Percentiles rank a stretch among this genome's conserved stretches.
Evolutionary conservation across 208 protist species (phyloP).

Genomic region (Acanthamoeba sp.): DNA sequence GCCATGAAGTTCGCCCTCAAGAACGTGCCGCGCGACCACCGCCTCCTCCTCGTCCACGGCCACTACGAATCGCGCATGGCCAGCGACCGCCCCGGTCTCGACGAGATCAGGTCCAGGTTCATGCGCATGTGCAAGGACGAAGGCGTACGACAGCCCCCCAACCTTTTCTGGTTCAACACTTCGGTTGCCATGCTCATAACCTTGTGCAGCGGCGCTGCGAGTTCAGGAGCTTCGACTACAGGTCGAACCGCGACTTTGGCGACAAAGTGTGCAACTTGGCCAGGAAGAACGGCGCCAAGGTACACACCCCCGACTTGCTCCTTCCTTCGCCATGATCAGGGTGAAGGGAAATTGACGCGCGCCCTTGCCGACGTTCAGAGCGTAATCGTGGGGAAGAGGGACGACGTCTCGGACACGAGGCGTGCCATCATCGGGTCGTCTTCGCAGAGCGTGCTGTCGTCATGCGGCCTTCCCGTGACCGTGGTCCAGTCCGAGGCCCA

Average conservation of each 20-base stretch:
- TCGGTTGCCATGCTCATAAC: not conserved
- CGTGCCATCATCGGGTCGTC: not conserved
- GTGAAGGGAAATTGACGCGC: no score
- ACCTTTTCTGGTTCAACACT: no score
- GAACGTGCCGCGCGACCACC: conserved; percentile 49
- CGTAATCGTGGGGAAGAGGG: conserved; percentile 52
- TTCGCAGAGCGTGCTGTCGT: conserved; percentile 40
- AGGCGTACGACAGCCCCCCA: not conserved
- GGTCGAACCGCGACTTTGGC: not conserved
- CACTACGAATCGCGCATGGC: not conserved
- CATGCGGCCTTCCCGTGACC: conserved; percentile 23
- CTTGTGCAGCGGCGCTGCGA: not conserved
- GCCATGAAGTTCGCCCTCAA: conserved; percentile 26
- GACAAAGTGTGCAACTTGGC: not conserved
- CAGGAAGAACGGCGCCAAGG: not conserved
- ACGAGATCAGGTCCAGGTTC: not conserved
- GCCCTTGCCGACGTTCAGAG: not conserved
- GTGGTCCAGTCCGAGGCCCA: conserved; percentile 5
- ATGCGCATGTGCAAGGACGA: not conserved
- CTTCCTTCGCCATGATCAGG: no score
- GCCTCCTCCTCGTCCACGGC: conserved; percentile 27
- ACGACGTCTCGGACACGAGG: not conserved
- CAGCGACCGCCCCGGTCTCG: no score
- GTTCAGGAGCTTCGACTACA: conserved; percentile 9
- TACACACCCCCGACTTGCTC: not conserved